A percentile compares a stretch with the other conserved stretches of the same genome.
These are phyloP conservation scores for Gypsophila paniculata DNA, from an alignment of 179 eudicot species.

Conservation along the genomic window DNA sequence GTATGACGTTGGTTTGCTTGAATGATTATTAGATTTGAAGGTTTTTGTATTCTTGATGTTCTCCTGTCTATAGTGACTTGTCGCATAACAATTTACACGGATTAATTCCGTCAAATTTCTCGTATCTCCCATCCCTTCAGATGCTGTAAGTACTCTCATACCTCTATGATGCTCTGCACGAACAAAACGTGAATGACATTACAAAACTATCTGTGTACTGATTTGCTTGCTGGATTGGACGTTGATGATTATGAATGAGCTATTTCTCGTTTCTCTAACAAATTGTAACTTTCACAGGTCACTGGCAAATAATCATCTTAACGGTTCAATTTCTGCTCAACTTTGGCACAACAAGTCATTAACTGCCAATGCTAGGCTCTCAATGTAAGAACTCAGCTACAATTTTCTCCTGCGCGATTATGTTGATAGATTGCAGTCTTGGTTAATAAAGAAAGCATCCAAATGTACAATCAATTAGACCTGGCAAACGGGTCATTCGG, in stretches of 20 bases:
- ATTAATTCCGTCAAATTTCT: constrained; percentile 52
- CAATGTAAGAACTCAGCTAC: constrained; percentile 42
- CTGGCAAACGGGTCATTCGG: too few relatives aligned
- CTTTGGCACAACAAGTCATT: constrained; percentile 58
- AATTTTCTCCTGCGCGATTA: not conserved
- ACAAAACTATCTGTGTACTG: not conserved
- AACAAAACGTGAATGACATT: not conserved
- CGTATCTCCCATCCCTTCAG: constrained; percentile 61
- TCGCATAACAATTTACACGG: constrained; percentile 64
- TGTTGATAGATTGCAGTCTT: not conserved
- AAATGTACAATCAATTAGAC: too few relatives aligned
- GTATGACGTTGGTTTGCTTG: constrained; percentile 24
- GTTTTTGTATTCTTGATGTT: not conserved
- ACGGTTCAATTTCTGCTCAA: constrained; percentile 52
- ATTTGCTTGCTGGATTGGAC: not conserved
- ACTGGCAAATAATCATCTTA: constrained; percentile 46
- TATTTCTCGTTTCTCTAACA: not conserved
- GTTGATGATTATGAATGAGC: constrained; percentile 10
- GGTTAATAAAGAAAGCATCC: too few relatives aligned
- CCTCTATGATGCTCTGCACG: constrained; percentile 1
- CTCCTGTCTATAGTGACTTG: constrained; percentile 40
- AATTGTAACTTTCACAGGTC: constrained; percentile 39
- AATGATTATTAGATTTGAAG: not conserved
- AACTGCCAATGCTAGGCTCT: constrained; percentile 37
- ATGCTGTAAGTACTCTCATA: constrained; percentile 44